Evolutionary conservation across 768 basidiomycete genomes (phyloP), one percentile per base, ranked within the genome.

Genomic region (Agrocybe chaxingu): DNA sequence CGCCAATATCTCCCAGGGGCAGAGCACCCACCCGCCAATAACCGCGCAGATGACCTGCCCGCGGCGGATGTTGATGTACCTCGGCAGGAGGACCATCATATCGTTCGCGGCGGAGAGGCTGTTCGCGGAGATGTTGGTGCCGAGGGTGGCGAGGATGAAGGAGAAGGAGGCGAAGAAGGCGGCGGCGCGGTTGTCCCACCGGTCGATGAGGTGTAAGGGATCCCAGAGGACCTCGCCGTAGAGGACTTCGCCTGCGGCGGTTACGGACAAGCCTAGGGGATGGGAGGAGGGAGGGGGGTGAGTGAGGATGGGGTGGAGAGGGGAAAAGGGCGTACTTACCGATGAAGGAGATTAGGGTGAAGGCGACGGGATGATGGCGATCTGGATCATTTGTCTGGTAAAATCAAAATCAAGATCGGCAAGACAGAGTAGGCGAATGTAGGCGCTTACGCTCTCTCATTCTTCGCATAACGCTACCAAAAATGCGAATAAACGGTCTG

Each of bases 161-260:
- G 82, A 78, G 63, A 90, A 83, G 0, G 87, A 76, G 5, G 82
- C 82, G 61, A 95, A 94, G 74, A 95, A 95, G 6, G 85, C 83
- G 0, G 87, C 89, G 0, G 89, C 84, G 32, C 93, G 84, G 65
- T 89, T 93, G 57, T 88, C 80, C 91, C 91, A 94, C 32, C 73
- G 74, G 63, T 88, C 81, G 58, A 92, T 87, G 55, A 93, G 79
- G 47, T 70, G 69, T 3, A 87, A 74, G 0, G 90, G 91, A 60
- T 93, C 85, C 92, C 92, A 87, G 8, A 78, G 62, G 5, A 73
- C 57, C 48, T 69, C 65, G 8, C 85, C 89, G 58, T 92, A 93
- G 11, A 92, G 75, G 3, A 74, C 69, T 53, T 85, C 74, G 7
- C 86, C 89, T 0, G 89, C 87, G 8, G 82, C 83, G 1, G 92